phyloP scores from a whole-genome alignment of 1,284 basidiomycete genomes.

The Salmacisia buchloeana region DNA sequence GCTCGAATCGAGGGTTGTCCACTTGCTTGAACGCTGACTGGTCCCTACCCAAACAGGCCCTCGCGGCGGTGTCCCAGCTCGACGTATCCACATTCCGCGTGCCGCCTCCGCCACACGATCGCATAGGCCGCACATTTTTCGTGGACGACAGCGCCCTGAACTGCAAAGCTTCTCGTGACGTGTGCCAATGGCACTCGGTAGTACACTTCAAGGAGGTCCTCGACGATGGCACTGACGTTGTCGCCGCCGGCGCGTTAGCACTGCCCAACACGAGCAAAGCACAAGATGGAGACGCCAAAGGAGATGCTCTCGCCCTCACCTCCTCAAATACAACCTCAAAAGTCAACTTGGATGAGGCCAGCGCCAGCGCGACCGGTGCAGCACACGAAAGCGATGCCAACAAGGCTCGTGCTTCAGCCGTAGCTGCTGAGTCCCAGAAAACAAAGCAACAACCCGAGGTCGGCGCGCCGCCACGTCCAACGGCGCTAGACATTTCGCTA shows the following conservation, averaged over 20 bases:
- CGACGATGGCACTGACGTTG: not conserved
- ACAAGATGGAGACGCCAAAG: not conserved
- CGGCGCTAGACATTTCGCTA: not conserved
- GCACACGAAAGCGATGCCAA: too few relatives aligned
- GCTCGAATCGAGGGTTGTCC: too few relatives aligned
- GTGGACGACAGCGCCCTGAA: conserved; percentile 48
- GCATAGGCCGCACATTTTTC: conserved; percentile 30
- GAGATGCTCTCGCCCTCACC: not conserved
- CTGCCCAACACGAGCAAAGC: not conserved
- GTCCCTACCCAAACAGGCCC: too few relatives aligned
- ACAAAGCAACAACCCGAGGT: too few relatives aligned
- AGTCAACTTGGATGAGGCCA: not conserved
- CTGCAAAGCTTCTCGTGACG: conserved; percentile 32
- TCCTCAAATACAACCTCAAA: not conserved
- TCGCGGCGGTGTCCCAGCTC: not conserved
- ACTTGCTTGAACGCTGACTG: too few relatives aligned
- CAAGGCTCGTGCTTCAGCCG: too few relatives aligned
- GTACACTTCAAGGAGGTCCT: conserved; percentile 24
- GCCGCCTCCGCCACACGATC: not conserved
- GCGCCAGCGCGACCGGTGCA: too few relatives aligned
- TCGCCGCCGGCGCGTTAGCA: not conserved
- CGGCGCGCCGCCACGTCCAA: too few relatives aligned
- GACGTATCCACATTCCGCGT: not conserved
- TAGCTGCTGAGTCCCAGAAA: too few relatives aligned
- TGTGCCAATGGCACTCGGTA: conserved; percentile 41